phyloP scores from a whole-genome alignment of 352 stramenopile species.

The Pythium aphanidermatum region DNA sequence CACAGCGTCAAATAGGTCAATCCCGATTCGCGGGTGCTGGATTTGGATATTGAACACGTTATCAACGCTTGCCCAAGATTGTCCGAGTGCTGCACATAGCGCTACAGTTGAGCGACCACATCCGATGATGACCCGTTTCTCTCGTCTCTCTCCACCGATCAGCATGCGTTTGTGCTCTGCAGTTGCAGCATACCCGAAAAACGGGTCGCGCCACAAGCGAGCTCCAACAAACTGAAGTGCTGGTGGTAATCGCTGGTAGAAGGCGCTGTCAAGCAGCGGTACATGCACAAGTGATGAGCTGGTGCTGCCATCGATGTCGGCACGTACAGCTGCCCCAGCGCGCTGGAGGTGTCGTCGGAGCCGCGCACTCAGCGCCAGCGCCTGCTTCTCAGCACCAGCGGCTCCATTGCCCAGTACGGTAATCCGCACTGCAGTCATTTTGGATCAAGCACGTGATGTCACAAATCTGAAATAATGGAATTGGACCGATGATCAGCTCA shows the following conservation, averaged over 20 bases:
- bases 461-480: too few species aligned
- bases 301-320: background rate
- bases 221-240: conserved; percentile 33
- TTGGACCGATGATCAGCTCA: background rate
- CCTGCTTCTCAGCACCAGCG: conserved; percentile 73
- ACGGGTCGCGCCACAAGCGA: conserved; percentile 25
- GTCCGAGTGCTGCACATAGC: conserved; percentile 51
- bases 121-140: conserved; percentile 47
- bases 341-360: conserved; percentile 16
- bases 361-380: conserved; percentile 39
- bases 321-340: conserved; percentile 1
- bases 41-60: conserved; percentile 72
- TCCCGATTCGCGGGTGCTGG: conserved; percentile 53
- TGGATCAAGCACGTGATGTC: background rate
- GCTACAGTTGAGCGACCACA: conserved; percentile 62
- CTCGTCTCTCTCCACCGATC: background rate
- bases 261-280: conserved; percentile 16
- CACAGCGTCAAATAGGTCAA: conserved; percentile 58
- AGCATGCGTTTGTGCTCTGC: conserved; percentile 1
- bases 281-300: conserved; percentile 26
- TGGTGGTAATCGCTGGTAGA: conserved; percentile 31
- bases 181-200: conserved; percentile 39
- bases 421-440: conserved; percentile 22
- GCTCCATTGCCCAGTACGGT: conserved; percentile 68
- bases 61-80: background rate